Conservation (phyloP, 305 asterid species). For the Salvia sclarea region DNA sequence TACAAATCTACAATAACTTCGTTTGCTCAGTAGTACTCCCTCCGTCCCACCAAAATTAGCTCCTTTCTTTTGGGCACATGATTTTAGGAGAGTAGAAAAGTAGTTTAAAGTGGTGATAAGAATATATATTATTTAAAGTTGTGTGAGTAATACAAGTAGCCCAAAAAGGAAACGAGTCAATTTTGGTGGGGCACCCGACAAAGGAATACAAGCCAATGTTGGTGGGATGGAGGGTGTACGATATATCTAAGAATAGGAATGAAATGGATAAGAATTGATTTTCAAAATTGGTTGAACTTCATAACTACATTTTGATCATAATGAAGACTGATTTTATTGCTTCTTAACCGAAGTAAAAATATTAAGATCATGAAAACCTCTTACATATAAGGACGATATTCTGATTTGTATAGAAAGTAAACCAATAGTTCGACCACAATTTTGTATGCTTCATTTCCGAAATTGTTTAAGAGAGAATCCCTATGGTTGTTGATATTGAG, state of each 20-base stretch:
- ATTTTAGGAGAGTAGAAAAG: too few relatives aligned
- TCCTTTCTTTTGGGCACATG: too few relatives aligned
- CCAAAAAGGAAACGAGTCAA: too few relatives aligned
- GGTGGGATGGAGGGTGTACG: too few relatives aligned
- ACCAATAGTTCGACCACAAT: not conserved
- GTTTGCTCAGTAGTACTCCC: too few relatives aligned
- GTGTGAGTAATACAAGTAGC: too few relatives aligned
- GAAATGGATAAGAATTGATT: not conserved
- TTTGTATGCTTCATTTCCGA: not conserved
- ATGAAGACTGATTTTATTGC: conserved; percentile 18
- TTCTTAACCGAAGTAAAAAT: not conserved
- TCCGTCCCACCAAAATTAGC: too few relatives aligned
- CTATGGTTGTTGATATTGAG: not conserved
- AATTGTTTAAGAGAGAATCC: not conserved
- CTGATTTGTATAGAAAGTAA: not conserved
- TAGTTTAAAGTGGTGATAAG: too few relatives aligned
- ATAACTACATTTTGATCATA: conserved; percentile 13
- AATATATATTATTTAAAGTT: too few relatives aligned
- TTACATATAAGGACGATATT: not conserved
- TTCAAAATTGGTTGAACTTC: not conserved
- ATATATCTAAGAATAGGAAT: not conserved
- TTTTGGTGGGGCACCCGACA: too few relatives aligned
- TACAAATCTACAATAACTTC: too few relatives aligned
- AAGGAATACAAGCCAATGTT: too few relatives aligned
- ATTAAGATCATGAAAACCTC: not conserved